A percentile compares a stretch with the other conserved stretches of the same genome.
phyloP scores from a whole-genome alignment of 306 rosid genomes.

The Castanopsis chinensis region DNA sequence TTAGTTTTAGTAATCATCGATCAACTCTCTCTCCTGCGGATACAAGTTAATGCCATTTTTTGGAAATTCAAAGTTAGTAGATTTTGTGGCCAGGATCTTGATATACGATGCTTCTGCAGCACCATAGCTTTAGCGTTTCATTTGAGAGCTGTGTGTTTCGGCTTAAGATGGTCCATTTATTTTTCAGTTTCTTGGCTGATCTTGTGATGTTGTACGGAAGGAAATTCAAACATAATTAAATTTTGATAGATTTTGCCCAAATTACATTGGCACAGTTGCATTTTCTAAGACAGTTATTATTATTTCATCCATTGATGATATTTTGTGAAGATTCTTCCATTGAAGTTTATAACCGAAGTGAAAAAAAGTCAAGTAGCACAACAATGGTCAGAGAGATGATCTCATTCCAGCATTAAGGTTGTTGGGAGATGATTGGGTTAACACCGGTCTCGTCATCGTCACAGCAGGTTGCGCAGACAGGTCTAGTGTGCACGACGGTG shows the following conservation, averaged over 20 bases:
- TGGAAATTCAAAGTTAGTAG: background rate
- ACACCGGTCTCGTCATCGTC: background rate
- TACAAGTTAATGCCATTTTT: background rate
- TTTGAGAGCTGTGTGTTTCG: background rate
- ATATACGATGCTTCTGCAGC: slow-evolving; percentile 1
- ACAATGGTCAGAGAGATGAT: background rate
- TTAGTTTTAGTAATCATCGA: background rate
- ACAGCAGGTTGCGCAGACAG: slow-evolving; percentile 1
- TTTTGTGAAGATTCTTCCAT: background rate
- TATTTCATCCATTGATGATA: background rate
- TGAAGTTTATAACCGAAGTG: background rate
- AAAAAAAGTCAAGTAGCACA: background rate
- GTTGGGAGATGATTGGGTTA: background rate
- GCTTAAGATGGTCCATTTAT: background rate
- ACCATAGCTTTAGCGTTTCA: background rate
- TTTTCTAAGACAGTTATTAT: background rate
- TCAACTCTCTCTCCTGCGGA: background rate
- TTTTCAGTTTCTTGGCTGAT: background rate
- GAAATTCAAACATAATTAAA: background rate
- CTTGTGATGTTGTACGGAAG: background rate
- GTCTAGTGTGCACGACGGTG: background rate
- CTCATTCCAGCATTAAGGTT: background rate
- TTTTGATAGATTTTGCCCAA: background rate
- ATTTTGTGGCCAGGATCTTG: background rate
- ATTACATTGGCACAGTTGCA: background rate